Conservation (phyloP, 2,329 filamentous ascomycete species). For the Thermoascus crustaceus region DNA sequence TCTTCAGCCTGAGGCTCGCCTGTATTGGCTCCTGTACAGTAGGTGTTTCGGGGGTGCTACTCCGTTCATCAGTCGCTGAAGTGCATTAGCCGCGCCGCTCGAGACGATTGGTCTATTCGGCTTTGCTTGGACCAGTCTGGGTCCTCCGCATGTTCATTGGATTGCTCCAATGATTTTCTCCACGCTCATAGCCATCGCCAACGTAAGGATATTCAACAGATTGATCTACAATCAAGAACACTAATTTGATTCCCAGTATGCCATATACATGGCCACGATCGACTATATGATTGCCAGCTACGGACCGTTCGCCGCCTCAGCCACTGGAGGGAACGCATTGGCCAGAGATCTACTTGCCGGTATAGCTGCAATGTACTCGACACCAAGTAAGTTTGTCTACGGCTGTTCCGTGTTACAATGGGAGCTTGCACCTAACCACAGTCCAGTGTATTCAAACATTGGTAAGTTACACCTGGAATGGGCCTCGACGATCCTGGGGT, state of each 20-base stretch:
- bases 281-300: constrained; percentile 62
- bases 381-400: constrained; percentile 35
- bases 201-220: constrained; percentile 33
- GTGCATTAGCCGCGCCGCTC: constrained; percentile 43
- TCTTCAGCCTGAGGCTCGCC: constrained; percentile 55
- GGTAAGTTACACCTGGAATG: constrained; percentile 45
- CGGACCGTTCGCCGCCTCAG: constrained; percentile 55
- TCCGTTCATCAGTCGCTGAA: background rate
- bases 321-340: constrained; percentile 58
- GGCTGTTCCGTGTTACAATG: constrained; percentile 3
- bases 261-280: constrained; percentile 56
- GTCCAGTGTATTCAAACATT: constrained; percentile 41
- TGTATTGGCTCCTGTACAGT: constrained; percentile 52
- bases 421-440: background rate
- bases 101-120: constrained; percentile 53
- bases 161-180: constrained; percentile 54
- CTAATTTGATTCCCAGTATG: constrained; percentile 17
- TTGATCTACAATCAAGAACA: background rate
- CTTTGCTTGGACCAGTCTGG: constrained; percentile 53
- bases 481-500: constrained; percentile 53
- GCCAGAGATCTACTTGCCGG: constrained; percentile 57
- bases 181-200: constrained; percentile 53
- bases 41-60: constrained; percentile 6
- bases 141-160: constrained; percentile 49
- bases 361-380: constrained; percentile 51